These are phyloP conservation scores for Prosopis cineraria DNA, from an alignment of 306 rosid genomes.

Conservation along the genomic window DNA sequence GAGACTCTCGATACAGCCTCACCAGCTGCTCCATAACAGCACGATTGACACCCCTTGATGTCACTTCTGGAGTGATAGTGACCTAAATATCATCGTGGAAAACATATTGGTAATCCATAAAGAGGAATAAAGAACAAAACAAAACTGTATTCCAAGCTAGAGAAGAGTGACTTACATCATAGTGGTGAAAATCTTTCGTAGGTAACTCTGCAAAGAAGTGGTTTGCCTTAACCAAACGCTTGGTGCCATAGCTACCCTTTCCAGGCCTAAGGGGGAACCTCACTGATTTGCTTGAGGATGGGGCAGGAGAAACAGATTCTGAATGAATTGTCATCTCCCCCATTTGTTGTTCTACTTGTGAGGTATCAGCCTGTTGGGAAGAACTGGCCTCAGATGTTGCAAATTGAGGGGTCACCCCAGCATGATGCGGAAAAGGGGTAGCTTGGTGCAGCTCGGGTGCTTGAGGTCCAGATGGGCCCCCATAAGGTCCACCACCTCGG, in stretches of 20 bases:
- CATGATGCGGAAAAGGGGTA: conserved; percentile 60
- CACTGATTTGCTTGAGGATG: conserved; percentile 75
- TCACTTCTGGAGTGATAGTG: conserved; percentile 67
- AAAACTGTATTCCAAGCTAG: not conserved
- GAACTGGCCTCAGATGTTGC: conserved; percentile 61
- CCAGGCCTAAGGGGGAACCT: conserved; percentile 97
- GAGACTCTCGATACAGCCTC: conserved; percentile 52
- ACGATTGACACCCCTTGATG: conserved; percentile 67
- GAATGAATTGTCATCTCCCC: conserved; percentile 45
- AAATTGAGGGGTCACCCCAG: conserved; percentile 63
- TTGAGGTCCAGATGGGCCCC: conserved; percentile 70
- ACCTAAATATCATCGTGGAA: conserved; percentile 44
- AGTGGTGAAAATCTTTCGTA: conserved; percentile 87
- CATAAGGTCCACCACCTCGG: conserved; percentile 53
- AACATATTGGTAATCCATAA: not conserved
- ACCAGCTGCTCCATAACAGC: conserved; percentile 71
- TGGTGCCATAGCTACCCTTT: conserved; percentile 69
- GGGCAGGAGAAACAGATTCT: conserved; percentile 52
- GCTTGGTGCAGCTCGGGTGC: conserved; percentile 99
- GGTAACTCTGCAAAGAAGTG: conserved; percentile 94
- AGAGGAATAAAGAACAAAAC: not conserved
- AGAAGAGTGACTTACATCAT: conserved; percentile 67
- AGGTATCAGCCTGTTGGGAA: conserved; percentile 46
- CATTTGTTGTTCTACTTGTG: conserved; percentile 46
- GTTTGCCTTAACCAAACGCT: conserved; percentile 81